A percentile compares a stretch with the other conserved stretches of the same genome.
These are phyloP conservation scores for Wickerhamomyces alni DNA, from an alignment of 805 yeast genomes.

Conservation along the genomic window DNA sequence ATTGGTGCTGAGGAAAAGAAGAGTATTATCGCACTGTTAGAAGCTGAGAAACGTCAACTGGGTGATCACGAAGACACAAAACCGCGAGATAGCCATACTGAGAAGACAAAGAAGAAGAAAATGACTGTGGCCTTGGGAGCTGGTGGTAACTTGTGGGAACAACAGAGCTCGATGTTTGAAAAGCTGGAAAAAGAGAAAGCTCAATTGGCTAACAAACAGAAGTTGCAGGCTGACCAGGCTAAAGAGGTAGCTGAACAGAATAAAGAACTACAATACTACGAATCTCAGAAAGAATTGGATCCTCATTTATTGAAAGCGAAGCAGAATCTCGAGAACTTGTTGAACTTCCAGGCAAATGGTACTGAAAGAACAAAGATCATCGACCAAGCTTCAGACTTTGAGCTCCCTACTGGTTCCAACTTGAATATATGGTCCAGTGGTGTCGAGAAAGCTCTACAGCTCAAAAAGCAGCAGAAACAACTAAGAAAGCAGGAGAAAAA, in stretches of 20 bases:
- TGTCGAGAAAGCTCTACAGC: constrained; percentile 77
- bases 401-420: constrained; percentile 46
- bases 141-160: constrained; percentile 58
- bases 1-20: constrained; percentile 55
- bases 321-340: constrained; percentile 61
- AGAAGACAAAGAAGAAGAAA: constrained; percentile 37
- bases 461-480: constrained; percentile 80
- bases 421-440: constrained; percentile 76
- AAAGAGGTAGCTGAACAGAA: constrained; percentile 36
- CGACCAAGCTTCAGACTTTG: constrained; percentile 89
- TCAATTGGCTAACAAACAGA: constrained; percentile 26
- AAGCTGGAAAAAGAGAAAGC: constrained; percentile 45
- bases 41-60: constrained; percentile 44
- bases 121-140: constrained; percentile 53
- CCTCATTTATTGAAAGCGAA: constrained; percentile 66
- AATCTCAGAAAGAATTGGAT: constrained; percentile 36
- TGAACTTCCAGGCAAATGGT: constrained; percentile 79
- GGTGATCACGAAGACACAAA: constrained; percentile 23
- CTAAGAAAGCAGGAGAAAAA: constrained; percentile 56
- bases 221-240: constrained; percentile 29
- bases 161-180: constrained; percentile 61
- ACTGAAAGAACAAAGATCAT: constrained; percentile 89
- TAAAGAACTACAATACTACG: constrained; percentile 38
- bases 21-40: constrained; percentile 48
- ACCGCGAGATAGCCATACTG: constrained; percentile 17